Base-by-base conservation (phyloP, 75 land plant species). In the Pinus albicaulis region DNA sequence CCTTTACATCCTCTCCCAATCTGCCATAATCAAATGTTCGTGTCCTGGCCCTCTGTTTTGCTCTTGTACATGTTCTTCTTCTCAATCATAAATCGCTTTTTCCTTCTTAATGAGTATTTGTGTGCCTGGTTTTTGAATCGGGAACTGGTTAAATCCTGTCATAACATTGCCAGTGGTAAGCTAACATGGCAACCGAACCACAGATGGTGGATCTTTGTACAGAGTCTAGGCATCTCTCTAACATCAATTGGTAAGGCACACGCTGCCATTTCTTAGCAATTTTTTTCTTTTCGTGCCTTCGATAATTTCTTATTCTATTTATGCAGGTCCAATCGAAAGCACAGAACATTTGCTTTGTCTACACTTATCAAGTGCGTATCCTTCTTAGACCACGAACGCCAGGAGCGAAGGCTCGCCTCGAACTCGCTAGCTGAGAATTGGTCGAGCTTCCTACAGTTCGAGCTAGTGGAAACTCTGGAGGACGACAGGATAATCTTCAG, bases 281-380 rank as follows among this genome's bases (percentile, higher is more conserved):
- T 28, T 14, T 66, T 31, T 31, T 31, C 31, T 31, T 31, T 31
- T 31, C 1, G 31, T 1, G 31, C 31, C 1, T 31, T 31, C 31
- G 14, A 14, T 66, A 2, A 24, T 28, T 55, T 22, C 11, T 17
- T 17, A 22, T 41, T 56, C 6, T 59, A 57, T 68, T 31, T 14
- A 15, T 14, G 19, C 59, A 89, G 94, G 88, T 62, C 53, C 7
- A 79, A 79, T 74, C 41, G 73, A n/a, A 68, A 81, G 75, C 85
- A 92, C 73, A 76, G 77, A 60, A 77, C 89, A 68, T 87, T 88
- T 28, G 77, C 89, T 31, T 79, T 87, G 52, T 89, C 91, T 3
- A 20, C 84, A 62, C 78, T 92, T 52, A 92, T 92, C 59, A 86
- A 85, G 80, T 86, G 87, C 66, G 93, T 86, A 5, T 87, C 87